Evolutionary conservation across 139 green algal genomes (phyloP).

Genomic region (Chlorella sp.): DNA sequence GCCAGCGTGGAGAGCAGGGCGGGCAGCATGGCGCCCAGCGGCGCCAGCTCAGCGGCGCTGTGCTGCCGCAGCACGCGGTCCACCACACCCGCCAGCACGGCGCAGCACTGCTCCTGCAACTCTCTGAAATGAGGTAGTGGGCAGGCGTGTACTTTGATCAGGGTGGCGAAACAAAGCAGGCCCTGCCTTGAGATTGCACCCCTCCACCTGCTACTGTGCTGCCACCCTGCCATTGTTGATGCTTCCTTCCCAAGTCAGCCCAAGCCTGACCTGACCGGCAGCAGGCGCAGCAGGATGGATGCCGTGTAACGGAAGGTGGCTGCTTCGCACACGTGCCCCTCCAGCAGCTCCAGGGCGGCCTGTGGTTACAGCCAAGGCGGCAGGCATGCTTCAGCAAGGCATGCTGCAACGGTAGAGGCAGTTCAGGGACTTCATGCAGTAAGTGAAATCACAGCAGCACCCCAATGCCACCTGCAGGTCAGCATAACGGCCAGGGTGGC

Average conservation of each 20-base stretch:
- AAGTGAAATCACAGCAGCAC: too few species aligned
- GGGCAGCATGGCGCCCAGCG: constrained; percentile 52
- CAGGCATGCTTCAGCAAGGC: too few species aligned
- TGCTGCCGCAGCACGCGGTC: constrained; percentile 8
- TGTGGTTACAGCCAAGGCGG: too few species aligned
- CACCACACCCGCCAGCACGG: constrained; percentile 47
- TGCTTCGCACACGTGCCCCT: constrained; percentile 21
- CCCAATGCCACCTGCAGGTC: too few species aligned
- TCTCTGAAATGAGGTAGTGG: constrained; percentile 31
- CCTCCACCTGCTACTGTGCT: too few species aligned
- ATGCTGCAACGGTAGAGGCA: too few species aligned
- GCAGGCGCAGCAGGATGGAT: constrained; percentile 58
- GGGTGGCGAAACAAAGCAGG: too few species aligned
- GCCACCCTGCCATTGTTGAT: too few species aligned
- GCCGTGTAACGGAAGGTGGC: constrained; percentile 49
- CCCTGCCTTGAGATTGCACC: too few species aligned
- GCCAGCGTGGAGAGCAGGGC: constrained; percentile 41
- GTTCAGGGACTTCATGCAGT: too few species aligned
- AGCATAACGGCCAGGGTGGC: too few species aligned
- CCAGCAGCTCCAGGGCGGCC: constrained; percentile 49
- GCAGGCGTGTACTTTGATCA: too few species aligned
- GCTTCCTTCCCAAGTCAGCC: not conserved
- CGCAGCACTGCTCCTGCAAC: constrained; percentile 47
- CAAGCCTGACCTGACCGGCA: constrained; percentile 24
- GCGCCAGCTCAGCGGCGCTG: not conserved